Evolutionary conservation across 495 filamentous ascomycete species (phyloP).

Genomic region (Xylaria intraflava): DNA sequence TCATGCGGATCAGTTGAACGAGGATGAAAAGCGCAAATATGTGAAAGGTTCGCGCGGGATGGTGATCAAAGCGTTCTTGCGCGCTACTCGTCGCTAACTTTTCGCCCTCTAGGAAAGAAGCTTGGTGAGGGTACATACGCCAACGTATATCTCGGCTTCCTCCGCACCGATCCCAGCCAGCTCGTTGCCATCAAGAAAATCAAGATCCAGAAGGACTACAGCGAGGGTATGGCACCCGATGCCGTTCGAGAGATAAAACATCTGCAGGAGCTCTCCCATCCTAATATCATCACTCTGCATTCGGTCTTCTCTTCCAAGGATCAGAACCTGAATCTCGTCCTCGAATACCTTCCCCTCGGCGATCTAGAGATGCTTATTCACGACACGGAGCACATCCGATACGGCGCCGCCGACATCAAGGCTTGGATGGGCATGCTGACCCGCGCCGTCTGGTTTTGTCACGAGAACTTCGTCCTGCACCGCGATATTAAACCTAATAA

Average conservation of each 20-base stretch:
- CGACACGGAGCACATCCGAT: slow-evolving; percentile 62
- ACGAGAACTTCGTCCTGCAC: slow-evolving; percentile 89
- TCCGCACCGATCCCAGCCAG: slow-evolving; percentile 56
- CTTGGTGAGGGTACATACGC: slow-evolving; percentile 97
- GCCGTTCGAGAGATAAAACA: slow-evolving; percentile 92
- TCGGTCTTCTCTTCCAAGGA: slow-evolving; percentile 90
- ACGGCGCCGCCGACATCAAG: slow-evolving; percentile 77
- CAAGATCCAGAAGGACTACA: slow-evolving; percentile 77
- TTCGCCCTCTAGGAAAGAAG: slow-evolving; percentile 57
- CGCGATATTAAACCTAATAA: slow-evolving; percentile 99
- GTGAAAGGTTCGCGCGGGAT: slow-evolving; percentile 58
- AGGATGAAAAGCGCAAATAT: slow-evolving; percentile 78
- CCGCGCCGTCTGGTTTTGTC: slow-evolving; percentile 94
- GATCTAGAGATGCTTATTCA: slow-evolving; percentile 92
- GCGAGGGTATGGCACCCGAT: slow-evolving; percentile 85
- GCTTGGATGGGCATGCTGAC: slow-evolving; percentile 96
- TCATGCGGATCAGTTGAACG: slow-evolving; percentile 81
- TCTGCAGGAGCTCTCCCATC: slow-evolving; percentile 90
- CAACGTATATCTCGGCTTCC: slow-evolving; percentile 82
- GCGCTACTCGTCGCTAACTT: not conserved
- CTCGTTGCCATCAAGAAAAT: slow-evolving; percentile 97
- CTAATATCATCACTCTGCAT: slow-evolving; percentile 87
- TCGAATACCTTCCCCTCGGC: slow-evolving; percentile 85
- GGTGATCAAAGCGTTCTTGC: not conserved
- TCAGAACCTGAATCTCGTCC: slow-evolving; percentile 83